phyloP scores from a whole-genome alignment of 179 eudicot genomes.

The Camellia oleifera region DNA sequence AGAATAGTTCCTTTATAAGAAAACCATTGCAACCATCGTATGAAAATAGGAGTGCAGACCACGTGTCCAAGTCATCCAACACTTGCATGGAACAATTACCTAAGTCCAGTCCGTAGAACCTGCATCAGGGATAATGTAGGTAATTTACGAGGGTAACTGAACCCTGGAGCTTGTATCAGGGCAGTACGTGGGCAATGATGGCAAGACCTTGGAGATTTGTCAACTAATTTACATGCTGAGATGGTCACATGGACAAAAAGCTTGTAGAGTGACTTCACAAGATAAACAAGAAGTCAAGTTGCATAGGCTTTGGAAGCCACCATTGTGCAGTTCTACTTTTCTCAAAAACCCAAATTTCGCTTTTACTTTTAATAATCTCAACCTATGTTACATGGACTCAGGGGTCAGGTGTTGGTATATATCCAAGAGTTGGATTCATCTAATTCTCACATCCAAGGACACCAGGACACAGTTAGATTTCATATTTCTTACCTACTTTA shows the following conservation, averaged over 20 bases:
- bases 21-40: background rate
- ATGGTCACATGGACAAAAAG: background rate
- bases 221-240: background rate
- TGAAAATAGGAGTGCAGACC: background rate
- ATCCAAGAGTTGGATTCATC: no score
- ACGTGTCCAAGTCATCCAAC: background rate
- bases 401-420: no score
- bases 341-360: background rate
- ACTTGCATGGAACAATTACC: background rate
- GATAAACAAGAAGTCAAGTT: background rate
- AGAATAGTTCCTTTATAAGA: background rate
- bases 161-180: background rate
- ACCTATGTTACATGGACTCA: background rate
- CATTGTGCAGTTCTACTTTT: background rate
- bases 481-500: no score
- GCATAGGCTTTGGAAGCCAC: background rate
- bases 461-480: no score
- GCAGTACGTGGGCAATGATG: background rate
- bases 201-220: background rate
- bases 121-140: background rate
- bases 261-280: background rate
- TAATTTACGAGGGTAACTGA: background rate
- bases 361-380: background rate
- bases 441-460: no score
- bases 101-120: background rate